Base-by-base conservation (phyloP, 2,329 filamentous ascomycete species). In the Fusarium concolor region DNA sequence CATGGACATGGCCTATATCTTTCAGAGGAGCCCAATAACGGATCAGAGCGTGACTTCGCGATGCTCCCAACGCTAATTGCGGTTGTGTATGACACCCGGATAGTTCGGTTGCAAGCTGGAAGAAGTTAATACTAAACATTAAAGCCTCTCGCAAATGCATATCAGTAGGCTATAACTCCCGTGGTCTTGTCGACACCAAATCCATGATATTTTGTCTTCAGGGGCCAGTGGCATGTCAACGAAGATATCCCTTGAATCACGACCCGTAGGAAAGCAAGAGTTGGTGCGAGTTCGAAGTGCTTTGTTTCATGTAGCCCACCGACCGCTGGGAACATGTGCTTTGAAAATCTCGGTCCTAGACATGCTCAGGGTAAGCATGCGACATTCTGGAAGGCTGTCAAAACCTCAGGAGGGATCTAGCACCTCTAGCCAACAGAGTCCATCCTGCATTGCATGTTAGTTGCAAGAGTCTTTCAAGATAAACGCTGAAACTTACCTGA, bases 61-160 rank as follows among this genome's bases (percentile, higher is more conserved):
- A n/a, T n/a, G n/a, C n/a, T n/a, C n/a, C n/a, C n/a, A n/a, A n/a
- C n/a, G n/a, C n/a, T n/a, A n/a, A n/a, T n/a, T n/a, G n/a, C n/a
- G n/a, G n/a, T n/a, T n/a, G n/a, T n/a, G n/a, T 18, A 60, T 17
- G 10, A 60, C 20, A 14, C 51, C 51, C 43, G 4, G 43, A 46
- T 9, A 60, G 20, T 20, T 60, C 38, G 17, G 42, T 60, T 28
- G 35, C 9, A 15, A 59, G 26, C 50, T 59, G 39, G 11, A 28
- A n/a, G 6, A 35, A 12, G 17, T 31, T 3, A 17, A 12, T 1
- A 44, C 18, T 52, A 41, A 39, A 33, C 4, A 31, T 26, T 10
- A 4, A 29, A 14, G 14, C 2, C 12, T n/a, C 17, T 33, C 9
- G n/a, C 20, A 20, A 28, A 15, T 35, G 3, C 49, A 35, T 47